phyloP scores from a whole-genome alignment of 106 monocot genomes.

The Dendrobium nobile region DNA sequence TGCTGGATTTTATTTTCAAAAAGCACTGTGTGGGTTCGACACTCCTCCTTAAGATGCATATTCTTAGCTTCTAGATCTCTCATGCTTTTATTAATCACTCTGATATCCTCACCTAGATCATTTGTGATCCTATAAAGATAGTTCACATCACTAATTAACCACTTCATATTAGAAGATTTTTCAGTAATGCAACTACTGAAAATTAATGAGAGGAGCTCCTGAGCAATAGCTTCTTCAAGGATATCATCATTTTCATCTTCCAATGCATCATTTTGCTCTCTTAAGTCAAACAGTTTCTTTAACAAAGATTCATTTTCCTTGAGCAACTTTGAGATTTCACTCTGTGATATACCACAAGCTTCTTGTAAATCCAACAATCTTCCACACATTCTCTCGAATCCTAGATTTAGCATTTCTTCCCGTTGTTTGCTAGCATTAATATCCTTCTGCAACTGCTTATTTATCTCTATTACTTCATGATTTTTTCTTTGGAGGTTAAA shows the following conservation, averaged over 20 bases:
- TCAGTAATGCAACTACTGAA: slow-evolving; percentile 36
- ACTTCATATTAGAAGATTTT: slow-evolving; percentile 21
- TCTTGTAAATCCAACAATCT: slow-evolving; percentile 27
- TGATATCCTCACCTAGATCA: slow-evolving; percentile 27
- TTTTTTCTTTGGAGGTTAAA: slow-evolving; percentile 26
- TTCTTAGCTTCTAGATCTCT: slow-evolving; percentile 22
- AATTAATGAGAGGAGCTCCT: slow-evolving; percentile 35
- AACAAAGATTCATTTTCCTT: slow-evolving; percentile 36
- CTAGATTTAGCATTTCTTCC: slow-evolving; percentile 14
- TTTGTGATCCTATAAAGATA: slow-evolving; percentile 12
- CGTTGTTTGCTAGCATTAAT: slow-evolving; percentile 11
- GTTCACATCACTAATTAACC: slow-evolving; percentile 19
- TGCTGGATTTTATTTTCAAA: slow-evolving; percentile 16
- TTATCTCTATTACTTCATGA: slow-evolving; percentile 15
- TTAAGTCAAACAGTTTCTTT: slow-evolving; percentile 16
- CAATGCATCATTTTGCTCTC: slow-evolving; percentile 18
- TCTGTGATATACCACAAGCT: slow-evolving; percentile 14
- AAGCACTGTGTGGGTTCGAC: not conserved
- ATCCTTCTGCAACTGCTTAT: slow-evolving; percentile 20
- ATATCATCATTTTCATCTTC: slow-evolving; percentile 34
- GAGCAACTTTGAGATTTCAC: slow-evolving; percentile 27
- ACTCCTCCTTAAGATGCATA: slow-evolving; percentile 23
- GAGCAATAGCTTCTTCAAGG: slow-evolving; percentile 20
- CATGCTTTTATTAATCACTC: slow-evolving; percentile 22
- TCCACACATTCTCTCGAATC: slow-evolving; percentile 16